Evolutionary conservation across 2,329 filamentous ascomycete genomes (phyloP), one percentile per base, ranked within the genome.

Genomic region (Pleochaeta shiraiana): DNA sequence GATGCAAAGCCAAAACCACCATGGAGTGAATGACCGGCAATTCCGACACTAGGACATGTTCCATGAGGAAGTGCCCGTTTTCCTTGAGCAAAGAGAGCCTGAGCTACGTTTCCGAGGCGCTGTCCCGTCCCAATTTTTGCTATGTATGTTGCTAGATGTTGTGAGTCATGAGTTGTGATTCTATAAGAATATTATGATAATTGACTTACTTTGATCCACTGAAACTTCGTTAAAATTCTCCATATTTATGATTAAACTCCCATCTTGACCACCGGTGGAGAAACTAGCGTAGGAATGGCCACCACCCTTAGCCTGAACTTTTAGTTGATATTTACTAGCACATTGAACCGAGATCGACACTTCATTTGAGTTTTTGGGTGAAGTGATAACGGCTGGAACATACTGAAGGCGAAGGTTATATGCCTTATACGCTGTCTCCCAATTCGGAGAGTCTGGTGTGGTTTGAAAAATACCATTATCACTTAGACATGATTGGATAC

Each of bases 271-370:
- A 1, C 80, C 80, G 0, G 45, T 68, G 3, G 68, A 69, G 30
- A 45, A 79, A 39, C 78, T 80, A 0, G 73, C 80, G 70, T 81
- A 83, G 37, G 77, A 79, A 70, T 83, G 80, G 0, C 80, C 81
- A n/a, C 81, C 80, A 31, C 76, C 75, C 66, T 77, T 79, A 0
- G 79, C 74, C 53, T 79, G 79, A 2, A 82, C 77, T 60, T 79
- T 78, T 26, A 79, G 71, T 12, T 72, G 72, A 57, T 72, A 67
- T 26, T 74, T 68, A 0, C 71, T 70, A 1, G 78, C 79, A 66
- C 79, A 82, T 30, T 70, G 70, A 9, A 83, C 74, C 2, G 79
- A 76, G 3, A 72, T 73, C 5, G 76, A 71, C 12, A 82, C 74
- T 19, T 71, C 67, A 3, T 74, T 67, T 0, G 73, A 3, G 71